Percentiles rank a stretch among this genome's conserved stretches.
phyloP scores from a whole-genome alignment of 2,329 filamentous ascomycete genomes.

The Epichloe coenophiala region DNA sequence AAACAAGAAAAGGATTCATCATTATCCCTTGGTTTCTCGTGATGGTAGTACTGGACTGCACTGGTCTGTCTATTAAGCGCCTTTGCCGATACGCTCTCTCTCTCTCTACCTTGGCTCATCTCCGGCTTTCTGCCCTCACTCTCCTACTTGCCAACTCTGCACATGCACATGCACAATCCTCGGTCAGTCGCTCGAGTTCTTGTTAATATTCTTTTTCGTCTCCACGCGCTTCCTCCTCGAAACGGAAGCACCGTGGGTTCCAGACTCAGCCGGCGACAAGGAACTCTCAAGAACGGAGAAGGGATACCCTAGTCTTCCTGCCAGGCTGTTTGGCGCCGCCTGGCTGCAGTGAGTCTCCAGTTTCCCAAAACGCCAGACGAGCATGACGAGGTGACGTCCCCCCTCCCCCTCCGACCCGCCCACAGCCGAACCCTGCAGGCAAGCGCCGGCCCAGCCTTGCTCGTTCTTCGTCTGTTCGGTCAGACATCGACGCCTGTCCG shows the following conservation, averaged over 20 bases:
- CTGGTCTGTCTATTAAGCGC: background rate
- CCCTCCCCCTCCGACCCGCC: constrained; percentile 5
- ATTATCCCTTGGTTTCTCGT: background rate
- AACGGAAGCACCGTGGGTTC: constrained; percentile 7
- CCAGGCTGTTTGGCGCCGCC: constrained; percentile 1
- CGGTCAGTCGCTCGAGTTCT: too few species aligned
- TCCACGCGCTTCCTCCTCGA: constrained; percentile 7
- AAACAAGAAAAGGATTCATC: constrained; percentile 16
- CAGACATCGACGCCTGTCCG: background rate
- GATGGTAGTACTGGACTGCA: background rate
- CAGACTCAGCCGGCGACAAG: constrained; percentile 7
- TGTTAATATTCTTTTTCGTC: background rate
- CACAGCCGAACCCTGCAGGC: constrained; percentile 6
- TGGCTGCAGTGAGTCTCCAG: constrained; percentile 2
- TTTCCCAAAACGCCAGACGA: constrained; percentile 1
- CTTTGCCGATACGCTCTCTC: background rate
- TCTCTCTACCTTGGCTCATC: too few species aligned
- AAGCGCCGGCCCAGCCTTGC: constrained; percentile 7
- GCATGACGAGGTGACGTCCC: background rate
- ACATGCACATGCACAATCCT: background rate
- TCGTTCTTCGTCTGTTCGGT: background rate
- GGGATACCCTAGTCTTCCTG: constrained; percentile 1
- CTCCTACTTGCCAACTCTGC: background rate
- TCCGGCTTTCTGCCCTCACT: background rate
- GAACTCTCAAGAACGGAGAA: constrained; percentile 4